Evolutionary conservation across 371 early-diverging fungal genomes (phyloP), one percentile per base, ranked within the genome.

Genomic region (Mucor racemosus): DNA sequence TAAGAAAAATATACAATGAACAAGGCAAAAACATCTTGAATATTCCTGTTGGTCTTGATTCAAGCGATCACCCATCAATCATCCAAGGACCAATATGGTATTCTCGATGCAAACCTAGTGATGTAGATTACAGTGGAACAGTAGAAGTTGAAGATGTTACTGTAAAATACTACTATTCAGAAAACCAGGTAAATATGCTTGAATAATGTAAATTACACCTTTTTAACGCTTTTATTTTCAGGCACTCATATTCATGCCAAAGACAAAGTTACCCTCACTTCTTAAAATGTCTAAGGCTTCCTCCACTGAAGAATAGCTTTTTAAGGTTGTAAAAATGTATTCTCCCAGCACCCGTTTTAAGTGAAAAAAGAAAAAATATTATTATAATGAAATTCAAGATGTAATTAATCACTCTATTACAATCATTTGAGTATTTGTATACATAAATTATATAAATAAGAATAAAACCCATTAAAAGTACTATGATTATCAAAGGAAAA

Each of bases 31-130:
- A 57, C 19, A 13, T 58, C 11, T 15, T 65, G 41, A 21, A 42
- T 2, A 38, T 7, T 6, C 46, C 65, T 5, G 31, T 58, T 26
- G 46, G 10, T 4, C 14, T 65, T 5, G 36, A 41, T 35, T 35
- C 42, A 10, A 44, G 38, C 1, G 36, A 56, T 10, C 38, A 58
- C n/a, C 58, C 35, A 7, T 19, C 41, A n/a, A 59, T 65, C 8
- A 65, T 65, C 7, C 66, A 65, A 53, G 66, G 66, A 0, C 10
- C 21, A 7, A 0, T 11, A 13, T 65, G 66, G 66, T 65, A 59
- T 31, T 26, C 58, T 39, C 38, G 34, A 5, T 65, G 66, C 14
- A 59, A 59, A 11, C 66, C 66, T 5, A 50, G 21, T 7, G 8
- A 31, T 35, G 21, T 59, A 34, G 54, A 59, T 21, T 41, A 40